Base-by-base conservation (phyloP, 768 basidiomycete species). In the Lactifluus hygrophoroides region DNA sequence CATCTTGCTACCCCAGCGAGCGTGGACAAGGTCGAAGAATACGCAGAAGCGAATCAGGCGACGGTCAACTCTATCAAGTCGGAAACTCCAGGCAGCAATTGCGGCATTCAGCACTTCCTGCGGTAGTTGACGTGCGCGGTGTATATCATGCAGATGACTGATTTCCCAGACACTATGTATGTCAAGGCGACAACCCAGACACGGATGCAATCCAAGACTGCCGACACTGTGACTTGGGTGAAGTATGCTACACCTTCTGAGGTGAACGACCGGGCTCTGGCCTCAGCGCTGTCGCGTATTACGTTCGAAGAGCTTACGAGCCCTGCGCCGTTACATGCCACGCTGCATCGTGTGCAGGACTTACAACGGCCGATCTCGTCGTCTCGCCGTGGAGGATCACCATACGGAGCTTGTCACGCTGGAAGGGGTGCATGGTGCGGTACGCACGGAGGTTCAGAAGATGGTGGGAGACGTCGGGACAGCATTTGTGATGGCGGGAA, bases 381-480 rank as follows among this genome's bases (percentile, higher is more conserved):
- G 86, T 19, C 69, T 89, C 32, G 85, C 86, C 3, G 80, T 81
- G 25, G 86, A 88, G 71, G 79, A 83, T 56, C 90, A 92, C 67
- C 70, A 75, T 6, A 71, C 66, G n/a, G 94, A 96, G 73, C 70
- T 94, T 56, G 82, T 81, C 62, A 73, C 75, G 43, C 62, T 93
- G 21, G 74, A 84, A 69, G 76, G 79, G 17, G 78, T 82, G 62
- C 76, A 84, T 63, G 80, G 77, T 4, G 65, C 66, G 28, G 75
- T 86, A 3, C 78, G 80, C 0, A 66, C 75, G 4, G 88, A 90
- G 67, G 81, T 93, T 58, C 76, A 78, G 68, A 86, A 88, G 73
- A 92, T 92, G 21, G 76, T 95, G 25, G 94, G 94, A 3, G 90
- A 94, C 68, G 85, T 90, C 17, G 89, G 83, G 2, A 80, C 85